Conservation (phyloP, 2,329 filamentous ascomycete genomes). For the Hypomyces perniciosus region DNA sequence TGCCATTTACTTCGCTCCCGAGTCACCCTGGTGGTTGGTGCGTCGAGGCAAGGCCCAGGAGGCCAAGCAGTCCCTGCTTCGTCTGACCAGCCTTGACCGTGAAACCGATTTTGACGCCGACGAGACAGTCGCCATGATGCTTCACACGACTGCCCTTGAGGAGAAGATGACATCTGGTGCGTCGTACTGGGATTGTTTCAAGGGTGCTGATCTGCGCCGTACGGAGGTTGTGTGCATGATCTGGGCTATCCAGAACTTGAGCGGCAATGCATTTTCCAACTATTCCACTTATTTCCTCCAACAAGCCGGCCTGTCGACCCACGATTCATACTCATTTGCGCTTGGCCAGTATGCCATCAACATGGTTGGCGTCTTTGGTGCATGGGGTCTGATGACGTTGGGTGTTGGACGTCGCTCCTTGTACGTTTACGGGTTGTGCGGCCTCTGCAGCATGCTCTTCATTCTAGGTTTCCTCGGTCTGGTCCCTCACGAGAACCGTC, state of each 20-base stretch:
- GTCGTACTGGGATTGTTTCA: constrained; percentile 78
- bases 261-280: constrained; percentile 59
- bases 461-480: constrained; percentile 80
- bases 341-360: constrained; percentile 64
- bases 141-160: constrained; percentile 78
- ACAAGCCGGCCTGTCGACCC: constrained; percentile 49
- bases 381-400: constrained; percentile 72
- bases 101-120: constrained; percentile 73
- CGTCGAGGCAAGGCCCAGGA: constrained; percentile 58
- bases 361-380: constrained; percentile 74
- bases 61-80: constrained; percentile 59
- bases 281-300: constrained; percentile 60
- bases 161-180: constrained; percentile 67
- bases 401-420: constrained; percentile 70
- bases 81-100: constrained; percentile 55
- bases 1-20: constrained; percentile 62
- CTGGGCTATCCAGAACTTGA: constrained; percentile 59
- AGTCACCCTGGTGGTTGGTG: constrained; percentile 72
- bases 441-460: constrained; percentile 70
- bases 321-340: constrained; percentile 52
- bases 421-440: constrained; percentile 69
- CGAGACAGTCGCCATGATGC: constrained; percentile 87
- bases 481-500: constrained; percentile 53
- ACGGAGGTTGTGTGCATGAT: constrained; percentile 65
- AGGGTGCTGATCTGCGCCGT: constrained; percentile 67